phyloP scores from a whole-genome alignment of 352 stramenopile species.

The Globisporangium recalcitrans region DNA sequence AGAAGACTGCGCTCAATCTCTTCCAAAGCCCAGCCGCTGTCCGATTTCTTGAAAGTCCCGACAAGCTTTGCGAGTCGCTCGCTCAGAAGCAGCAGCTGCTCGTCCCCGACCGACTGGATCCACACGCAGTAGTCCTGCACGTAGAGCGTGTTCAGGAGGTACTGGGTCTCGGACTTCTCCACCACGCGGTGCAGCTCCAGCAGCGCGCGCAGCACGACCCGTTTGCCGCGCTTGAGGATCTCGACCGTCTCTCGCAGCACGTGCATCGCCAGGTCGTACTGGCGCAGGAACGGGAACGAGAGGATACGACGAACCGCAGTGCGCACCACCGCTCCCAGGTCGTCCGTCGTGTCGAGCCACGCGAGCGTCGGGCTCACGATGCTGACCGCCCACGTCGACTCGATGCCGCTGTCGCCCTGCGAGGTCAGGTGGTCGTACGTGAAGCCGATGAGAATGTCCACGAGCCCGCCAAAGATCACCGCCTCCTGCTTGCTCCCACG shows the following conservation, averaged over 20 bases:
- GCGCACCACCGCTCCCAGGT: constrained; percentile 61
- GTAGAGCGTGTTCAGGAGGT: constrained; percentile 95
- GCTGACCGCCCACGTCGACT: constrained; percentile 96
- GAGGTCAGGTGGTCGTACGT: constrained; percentile 95
- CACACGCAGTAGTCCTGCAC: constrained; percentile 92
- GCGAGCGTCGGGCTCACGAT: constrained; percentile 92
- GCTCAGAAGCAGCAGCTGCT: constrained; percentile 33
- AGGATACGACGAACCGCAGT: constrained; percentile 87
- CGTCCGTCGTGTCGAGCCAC: constrained; percentile 88
- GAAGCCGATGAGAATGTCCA: constrained; percentile 94
- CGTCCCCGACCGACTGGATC: constrained; percentile 67
- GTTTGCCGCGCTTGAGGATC: constrained; percentile 86
- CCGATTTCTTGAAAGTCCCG: constrained; percentile 47
- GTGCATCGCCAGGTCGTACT: constrained; percentile 83
- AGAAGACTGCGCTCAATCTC: constrained; percentile 65
- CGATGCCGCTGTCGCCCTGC: constrained; percentile 92
- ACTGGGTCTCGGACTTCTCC: constrained; percentile 94
- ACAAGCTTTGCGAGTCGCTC: constrained; percentile 27
- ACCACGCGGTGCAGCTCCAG: constrained; percentile 90
- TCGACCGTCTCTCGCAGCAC: constrained; percentile 77
- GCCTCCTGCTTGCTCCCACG: constrained; percentile 50
- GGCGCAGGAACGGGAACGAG: constrained; percentile 94
- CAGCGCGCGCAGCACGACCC: constrained; percentile 86
- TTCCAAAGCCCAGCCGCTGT: constrained; percentile 73
- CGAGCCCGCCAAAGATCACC: constrained; percentile 74